phyloP scores from a whole-genome alignment of 176 grass and related monocot genomes.

The Bromus sterilis region DNA sequence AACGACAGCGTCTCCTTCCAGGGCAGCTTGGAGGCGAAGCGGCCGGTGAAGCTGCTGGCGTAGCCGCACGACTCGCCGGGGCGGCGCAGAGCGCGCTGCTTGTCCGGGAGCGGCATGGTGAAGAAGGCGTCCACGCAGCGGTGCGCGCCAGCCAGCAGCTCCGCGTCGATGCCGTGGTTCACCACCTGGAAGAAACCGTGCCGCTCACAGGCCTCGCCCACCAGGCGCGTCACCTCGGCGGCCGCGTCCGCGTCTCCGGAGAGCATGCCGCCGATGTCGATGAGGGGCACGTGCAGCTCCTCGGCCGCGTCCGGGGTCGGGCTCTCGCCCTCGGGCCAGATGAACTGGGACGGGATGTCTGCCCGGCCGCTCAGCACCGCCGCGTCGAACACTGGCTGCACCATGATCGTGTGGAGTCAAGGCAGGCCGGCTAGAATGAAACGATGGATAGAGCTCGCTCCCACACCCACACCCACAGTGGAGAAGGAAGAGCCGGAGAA shows the following conservation, averaged over 20 bases:
- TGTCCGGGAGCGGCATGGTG: slow-evolving; percentile 53
- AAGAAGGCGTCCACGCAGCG: slow-evolving; percentile 77
- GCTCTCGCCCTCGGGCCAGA: slow-evolving; percentile 73
- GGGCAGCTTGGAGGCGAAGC: slow-evolving; percentile 74
- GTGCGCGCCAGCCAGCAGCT: slow-evolving; percentile 54
- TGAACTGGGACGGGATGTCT: slow-evolving; percentile 71
- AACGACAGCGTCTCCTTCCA: slow-evolving; percentile 99
- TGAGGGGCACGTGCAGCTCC: slow-evolving; percentile 64
- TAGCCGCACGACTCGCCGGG: slow-evolving; percentile 81
- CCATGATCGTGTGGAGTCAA: too few relatives aligned
- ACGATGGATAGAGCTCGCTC: too few relatives aligned
- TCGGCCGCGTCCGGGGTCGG: slow-evolving; percentile 39
- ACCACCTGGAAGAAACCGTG: slow-evolving; percentile 97
- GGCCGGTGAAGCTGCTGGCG: slow-evolving; percentile 88
- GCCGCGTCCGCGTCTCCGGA: slow-evolving; percentile 10
- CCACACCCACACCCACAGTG: too few relatives aligned
- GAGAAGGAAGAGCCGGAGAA: too few relatives aligned
- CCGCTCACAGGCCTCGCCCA: slow-evolving; percentile 40
- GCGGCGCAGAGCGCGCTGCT: slow-evolving; percentile 67
- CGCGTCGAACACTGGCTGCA: slow-evolving; percentile 60
- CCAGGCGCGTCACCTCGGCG: slow-evolving; percentile 19
- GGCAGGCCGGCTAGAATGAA: too few relatives aligned
- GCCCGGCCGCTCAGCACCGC: slow-evolving; percentile 26
- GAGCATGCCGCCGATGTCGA: slow-evolving; percentile 59
- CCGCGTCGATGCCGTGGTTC: slow-evolving; percentile 68